Conservation (phyloP, 75 land plant genomes). For the Pinus taeda region DNA sequence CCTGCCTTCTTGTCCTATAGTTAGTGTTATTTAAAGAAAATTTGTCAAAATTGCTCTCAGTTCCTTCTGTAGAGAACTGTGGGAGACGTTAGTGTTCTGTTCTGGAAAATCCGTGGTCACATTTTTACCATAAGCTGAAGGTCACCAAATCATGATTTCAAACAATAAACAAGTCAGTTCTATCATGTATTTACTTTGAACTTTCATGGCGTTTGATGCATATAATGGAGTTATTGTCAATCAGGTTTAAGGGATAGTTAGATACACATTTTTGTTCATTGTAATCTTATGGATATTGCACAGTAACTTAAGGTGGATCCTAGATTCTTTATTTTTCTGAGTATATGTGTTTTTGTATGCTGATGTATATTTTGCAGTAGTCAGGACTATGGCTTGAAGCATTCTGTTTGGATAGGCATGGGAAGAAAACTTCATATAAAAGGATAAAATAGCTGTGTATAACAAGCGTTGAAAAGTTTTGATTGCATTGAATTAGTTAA, state of each 20-base stretch:
- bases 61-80: not conserved
- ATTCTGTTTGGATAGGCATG: not conserved
- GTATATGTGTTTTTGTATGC: conserved; percentile 5
- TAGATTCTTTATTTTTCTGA: not conserved
- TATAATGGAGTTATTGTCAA: not conserved
- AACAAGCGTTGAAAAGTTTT: not conserved
- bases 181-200: not conserved
- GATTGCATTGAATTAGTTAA: not conserved
- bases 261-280: not conserved
- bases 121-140: conserved; percentile 5
- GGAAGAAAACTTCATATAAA: not conserved
- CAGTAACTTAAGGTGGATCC: not conserved
- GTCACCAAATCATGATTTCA: not conserved
- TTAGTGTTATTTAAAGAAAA: not conserved
- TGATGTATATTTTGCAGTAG: not conserved
- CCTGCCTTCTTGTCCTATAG: not conserved
- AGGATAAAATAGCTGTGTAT: not conserved
- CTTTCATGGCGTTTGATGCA: not conserved
- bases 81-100: not conserved
- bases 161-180: not conserved
- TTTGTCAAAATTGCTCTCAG: conserved; percentile 1
- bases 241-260: conserved; percentile 1
- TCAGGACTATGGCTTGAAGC: not conserved
- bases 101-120: conserved; percentile 1
- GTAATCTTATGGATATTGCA: not conserved